Evolutionary conservation across 441 rosid genomes (phyloP).

Genomic region (Pelargonium cotyledonis): DNA sequence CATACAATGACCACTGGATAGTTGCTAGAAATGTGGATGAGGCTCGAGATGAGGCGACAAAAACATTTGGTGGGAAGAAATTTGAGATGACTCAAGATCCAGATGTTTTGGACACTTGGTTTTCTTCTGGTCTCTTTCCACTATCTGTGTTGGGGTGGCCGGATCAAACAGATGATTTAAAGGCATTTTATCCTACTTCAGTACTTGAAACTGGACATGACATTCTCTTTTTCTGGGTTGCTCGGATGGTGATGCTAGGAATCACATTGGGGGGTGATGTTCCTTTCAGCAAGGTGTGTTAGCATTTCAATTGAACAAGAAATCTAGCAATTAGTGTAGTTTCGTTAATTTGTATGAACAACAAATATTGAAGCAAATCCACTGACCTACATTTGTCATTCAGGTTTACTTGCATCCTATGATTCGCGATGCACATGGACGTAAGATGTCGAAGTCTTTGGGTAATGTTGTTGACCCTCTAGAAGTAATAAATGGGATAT

Average conservation of each 20-base stretch:
- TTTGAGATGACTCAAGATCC: slow-evolving; percentile 72
- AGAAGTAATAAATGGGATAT: slow-evolving; percentile 81
- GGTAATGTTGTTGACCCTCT: slow-evolving; percentile 96
- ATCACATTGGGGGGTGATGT: slow-evolving; percentile 81
- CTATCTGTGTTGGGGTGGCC: slow-evolving; percentile 90
- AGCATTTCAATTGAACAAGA: slow-evolving; percentile 12
- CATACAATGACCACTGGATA: slow-evolving; percentile 78
- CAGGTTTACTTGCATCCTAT: slow-evolving; percentile 94
- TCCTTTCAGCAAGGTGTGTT: slow-evolving; percentile 72
- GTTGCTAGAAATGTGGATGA: slow-evolving; percentile 70
- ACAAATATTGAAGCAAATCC: slow-evolving; percentile 3
- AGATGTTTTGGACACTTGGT: slow-evolving; percentile 96
- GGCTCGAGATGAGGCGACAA: slow-evolving; percentile 51
- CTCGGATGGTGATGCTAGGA: slow-evolving; percentile 94
- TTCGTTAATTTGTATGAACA: not conserved
- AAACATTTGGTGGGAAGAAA: slow-evolving; percentile 60
- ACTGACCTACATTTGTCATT: slow-evolving; percentile 13
- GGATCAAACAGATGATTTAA: slow-evolving; percentile 73
- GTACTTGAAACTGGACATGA: slow-evolving; percentile 95
- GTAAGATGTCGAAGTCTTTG: slow-evolving; percentile 92
- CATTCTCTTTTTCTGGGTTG: slow-evolving; percentile 95
- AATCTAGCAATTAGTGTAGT: not conserved
- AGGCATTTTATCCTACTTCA: slow-evolving; percentile 82
- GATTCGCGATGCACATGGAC: slow-evolving; percentile 98
- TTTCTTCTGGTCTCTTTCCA: slow-evolving; percentile 86